These are phyloP conservation scores for Fusarium verrucosum DNA, from an alignment of 2,329 filamentous ascomycete genomes.

Conservation along the genomic window DNA sequence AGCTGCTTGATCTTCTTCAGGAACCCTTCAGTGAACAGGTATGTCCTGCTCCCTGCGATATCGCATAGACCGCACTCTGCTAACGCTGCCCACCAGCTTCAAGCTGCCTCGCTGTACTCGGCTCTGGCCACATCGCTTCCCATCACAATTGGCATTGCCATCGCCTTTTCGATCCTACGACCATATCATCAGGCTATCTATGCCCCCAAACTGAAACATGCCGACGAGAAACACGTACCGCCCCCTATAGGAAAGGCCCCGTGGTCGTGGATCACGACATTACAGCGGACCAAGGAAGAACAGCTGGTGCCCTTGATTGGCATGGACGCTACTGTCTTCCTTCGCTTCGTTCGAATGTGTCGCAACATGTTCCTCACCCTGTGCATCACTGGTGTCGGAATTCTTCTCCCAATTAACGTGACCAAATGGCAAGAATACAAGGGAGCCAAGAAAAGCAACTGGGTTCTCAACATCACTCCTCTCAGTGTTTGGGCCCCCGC, in stretches of 20 bases:
- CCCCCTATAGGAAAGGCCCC: conserved; percentile 87
- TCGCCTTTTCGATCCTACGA: conserved; percentile 87
- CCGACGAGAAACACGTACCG: conserved; percentile 88
- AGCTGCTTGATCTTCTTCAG: conserved; percentile 60
- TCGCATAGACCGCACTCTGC: not conserved
- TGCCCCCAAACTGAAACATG: conserved; percentile 91
- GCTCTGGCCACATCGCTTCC: conserved; percentile 83
- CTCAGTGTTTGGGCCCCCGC: conserved; percentile 60
- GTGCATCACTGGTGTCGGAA: conserved; percentile 74
- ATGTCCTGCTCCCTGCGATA: conserved; percentile 24
- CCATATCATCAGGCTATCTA: conserved; percentile 94
- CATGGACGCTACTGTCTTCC: conserved; percentile 89
- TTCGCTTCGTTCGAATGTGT: conserved; percentile 90
- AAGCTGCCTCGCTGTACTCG: conserved; percentile 70
- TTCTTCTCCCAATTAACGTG: conserved; percentile 85
- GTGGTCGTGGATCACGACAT: conserved; percentile 84
- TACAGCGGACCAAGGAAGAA: conserved; percentile 80
- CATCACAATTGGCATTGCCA: conserved; percentile 75
- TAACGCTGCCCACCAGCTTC: conserved; percentile 38
- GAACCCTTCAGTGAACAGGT: conserved; percentile 62
- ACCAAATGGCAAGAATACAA: conserved; percentile 50
- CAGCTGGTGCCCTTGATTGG: conserved; percentile 84
- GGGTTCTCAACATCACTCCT: conserved; percentile 70
- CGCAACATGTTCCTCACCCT: conserved; percentile 86
- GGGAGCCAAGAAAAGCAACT: conserved; percentile 44